A percentile compares a stretch with the other conserved stretches of the same genome.
These are phyloP conservation scores for Incumbomyces delicatus DNA, from an alignment of 2,329 filamentous ascomycete species.

Conservation along the genomic window DNA sequence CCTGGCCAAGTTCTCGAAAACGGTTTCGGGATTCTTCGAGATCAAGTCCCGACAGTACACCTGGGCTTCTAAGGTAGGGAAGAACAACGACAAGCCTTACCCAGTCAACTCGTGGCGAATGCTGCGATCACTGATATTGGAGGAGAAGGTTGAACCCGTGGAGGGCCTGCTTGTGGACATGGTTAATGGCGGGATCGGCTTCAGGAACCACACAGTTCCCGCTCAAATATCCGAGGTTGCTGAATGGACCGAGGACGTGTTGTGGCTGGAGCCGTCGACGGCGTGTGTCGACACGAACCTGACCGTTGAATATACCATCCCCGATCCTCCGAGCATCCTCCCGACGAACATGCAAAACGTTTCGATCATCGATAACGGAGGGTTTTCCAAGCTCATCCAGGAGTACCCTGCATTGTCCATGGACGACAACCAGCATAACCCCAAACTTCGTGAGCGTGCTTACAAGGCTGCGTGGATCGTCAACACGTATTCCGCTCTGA, in stretches of 20 bases:
- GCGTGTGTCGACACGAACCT: slow-evolving; percentile 5
- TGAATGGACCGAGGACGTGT: slow-evolving; percentile 39
- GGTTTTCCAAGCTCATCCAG: slow-evolving; percentile 31
- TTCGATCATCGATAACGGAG: slow-evolving; percentile 30
- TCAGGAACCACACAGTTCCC: slow-evolving; percentile 37
- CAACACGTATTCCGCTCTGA: slow-evolving; percentile 24
- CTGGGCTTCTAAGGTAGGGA: neutral
- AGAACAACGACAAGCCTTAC: slow-evolving; percentile 11
- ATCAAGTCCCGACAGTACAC: slow-evolving; percentile 29
- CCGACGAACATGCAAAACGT: neutral
- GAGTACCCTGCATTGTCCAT: slow-evolving; percentile 23
- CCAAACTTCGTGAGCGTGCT: slow-evolving; percentile 31
- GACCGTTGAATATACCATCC: neutral
- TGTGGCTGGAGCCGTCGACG: slow-evolving; percentile 37
- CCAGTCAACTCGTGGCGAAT: slow-evolving; percentile 27
- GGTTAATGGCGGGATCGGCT: slow-evolving; percentile 32
- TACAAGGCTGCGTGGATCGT: slow-evolving; percentile 37
- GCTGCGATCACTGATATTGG: slow-evolving; percentile 26
- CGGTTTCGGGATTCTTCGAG: slow-evolving; percentile 36
- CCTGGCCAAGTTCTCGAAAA: slow-evolving; percentile 15
- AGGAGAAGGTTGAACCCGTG: slow-evolving; percentile 26
- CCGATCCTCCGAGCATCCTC: neutral
- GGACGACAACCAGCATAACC: slow-evolving; percentile 27
- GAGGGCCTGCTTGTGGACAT: slow-evolving; percentile 31
- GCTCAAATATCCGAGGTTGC: slow-evolving; percentile 35